Evolutionary conservation across 179 eudicot species (phyloP).

Genomic region (Silene noctiflora): DNA sequence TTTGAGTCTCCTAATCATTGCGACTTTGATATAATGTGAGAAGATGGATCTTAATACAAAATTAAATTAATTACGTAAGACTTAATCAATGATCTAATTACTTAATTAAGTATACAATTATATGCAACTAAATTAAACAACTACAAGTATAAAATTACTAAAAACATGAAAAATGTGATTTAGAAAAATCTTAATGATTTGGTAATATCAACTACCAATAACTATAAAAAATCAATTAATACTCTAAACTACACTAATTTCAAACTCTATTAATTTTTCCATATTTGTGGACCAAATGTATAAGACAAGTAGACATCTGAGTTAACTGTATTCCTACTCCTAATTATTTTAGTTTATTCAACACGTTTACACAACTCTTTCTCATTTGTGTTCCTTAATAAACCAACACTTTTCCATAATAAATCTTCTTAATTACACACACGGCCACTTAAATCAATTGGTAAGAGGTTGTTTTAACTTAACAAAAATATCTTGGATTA

Average conservation of each 20-base stretch:
- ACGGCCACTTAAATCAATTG: background rate
- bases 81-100: too few relatives aligned
- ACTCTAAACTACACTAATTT: background rate
- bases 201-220: slow-evolving; percentile 9
- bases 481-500: too few relatives aligned
- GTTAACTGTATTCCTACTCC: slow-evolving; percentile 34
- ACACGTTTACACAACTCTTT: slow-evolving; percentile 32
- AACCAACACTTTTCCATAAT: background rate
- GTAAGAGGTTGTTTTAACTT: too few relatives aligned
- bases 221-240: background rate
- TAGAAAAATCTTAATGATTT: background rate
- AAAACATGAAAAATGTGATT: background rate
- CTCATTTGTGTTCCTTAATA: background rate
- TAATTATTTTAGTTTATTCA: slow-evolving; percentile 31
- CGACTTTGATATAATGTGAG: too few relatives aligned
- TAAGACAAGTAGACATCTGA: slow-evolving; percentile 18
- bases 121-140: background rate
- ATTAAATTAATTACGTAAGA: too few relatives aligned
- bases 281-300: slow-evolving; percentile 27
- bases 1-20: too few relatives aligned
- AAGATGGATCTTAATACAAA: too few relatives aligned
- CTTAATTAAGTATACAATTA: background rate
- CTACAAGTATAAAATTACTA: background rate
- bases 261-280: slow-evolving; percentile 1
- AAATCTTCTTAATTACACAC: too few relatives aligned